Evolutionary conservation across 225 moss, liverwort and hornwort species (phyloP), one percentile per base, ranked within the genome.

Genomic region (Bryoerythrophyllum caledonicum): DNA sequence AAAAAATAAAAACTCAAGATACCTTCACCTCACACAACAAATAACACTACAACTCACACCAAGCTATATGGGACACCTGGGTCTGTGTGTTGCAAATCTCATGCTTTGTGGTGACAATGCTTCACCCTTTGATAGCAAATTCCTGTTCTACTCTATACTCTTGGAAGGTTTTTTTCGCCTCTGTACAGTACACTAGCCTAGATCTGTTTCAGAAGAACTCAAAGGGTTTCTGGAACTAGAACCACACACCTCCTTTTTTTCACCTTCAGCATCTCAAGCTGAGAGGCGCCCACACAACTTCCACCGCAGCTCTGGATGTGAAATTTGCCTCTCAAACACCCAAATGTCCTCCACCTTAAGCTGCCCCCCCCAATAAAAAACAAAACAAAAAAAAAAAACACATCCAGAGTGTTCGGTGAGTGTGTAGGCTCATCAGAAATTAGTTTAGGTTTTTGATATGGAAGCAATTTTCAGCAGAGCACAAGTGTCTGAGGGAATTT

Each of bases 321-420:
- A 83, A 49, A 96, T 76, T 62, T 92, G 93, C 65, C 89, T 94
- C 75, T 96, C 96, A 73, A 96, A 92, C 1, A 96, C 96, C 96
- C 96, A 96, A 71, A 90, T 86, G 3, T 96, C 96, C 84, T 93
- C 96, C 75, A 96, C 96, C 27, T 67, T 81, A 8, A 96, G 77
- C 93, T 96, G 85, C 20, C 25, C 32, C 32, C 32, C 32, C n/a
- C n/a, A n/a, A n/a, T 4, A 79, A 74, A 72, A 71, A 15, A 32
- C 4, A 30, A 30, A 30, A 2, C 30, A 30, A 4, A 32, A 32
- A 38, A 38, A 38, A 38, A 64, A 77, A 21, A 1, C 56, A 37
- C 37, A 23, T 17, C 6, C 41, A 7, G 61, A 40, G 37, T 52
- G 41, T 68, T 55, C n/a, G n/a, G n/a, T n/a, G n/a, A n/a, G n/a